A percentile compares a stretch with the other conserved stretches of the same genome.
Conservation (phyloP, 257 asterid genomes). For the Solanum chiquidenum region DNA sequence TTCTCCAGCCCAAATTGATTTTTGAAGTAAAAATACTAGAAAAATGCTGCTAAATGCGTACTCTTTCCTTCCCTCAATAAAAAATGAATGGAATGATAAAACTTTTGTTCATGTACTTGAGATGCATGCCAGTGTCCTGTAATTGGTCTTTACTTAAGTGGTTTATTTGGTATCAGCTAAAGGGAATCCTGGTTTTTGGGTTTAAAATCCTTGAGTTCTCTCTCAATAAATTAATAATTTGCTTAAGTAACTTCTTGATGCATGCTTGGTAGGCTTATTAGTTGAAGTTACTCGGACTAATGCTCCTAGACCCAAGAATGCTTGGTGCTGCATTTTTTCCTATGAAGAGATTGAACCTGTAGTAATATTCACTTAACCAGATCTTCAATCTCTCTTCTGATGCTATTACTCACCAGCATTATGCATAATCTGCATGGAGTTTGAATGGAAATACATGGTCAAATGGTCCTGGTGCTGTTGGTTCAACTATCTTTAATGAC, state of each 20-base stretch:
- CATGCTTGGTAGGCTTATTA: background rate
- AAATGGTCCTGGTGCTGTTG: background rate
- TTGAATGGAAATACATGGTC: background rate
- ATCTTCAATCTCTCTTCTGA: background rate
- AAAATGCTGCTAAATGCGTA: background rate
- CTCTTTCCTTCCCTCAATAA: background rate
- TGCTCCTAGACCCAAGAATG: background rate
- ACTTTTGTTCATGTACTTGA: background rate
- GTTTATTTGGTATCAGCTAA: background rate
- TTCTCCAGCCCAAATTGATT: background rate
- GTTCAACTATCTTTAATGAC: background rate
- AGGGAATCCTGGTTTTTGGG: background rate
- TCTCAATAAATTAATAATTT: background rate
- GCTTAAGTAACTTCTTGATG: background rate
- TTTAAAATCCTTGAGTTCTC: background rate
- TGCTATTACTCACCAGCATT: background rate
- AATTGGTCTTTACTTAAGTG: background rate
- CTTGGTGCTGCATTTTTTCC: background rate
- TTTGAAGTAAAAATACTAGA: background rate
- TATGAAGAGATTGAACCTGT: background rate
- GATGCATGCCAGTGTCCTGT: background rate
- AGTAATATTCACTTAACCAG: background rate
- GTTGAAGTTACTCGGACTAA: background rate
- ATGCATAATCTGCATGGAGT: background rate
- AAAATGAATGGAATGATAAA: background rate